These are phyloP conservation scores for Verticillium klebahnii DNA, from an alignment of 2,329 filamentous ascomycete species.

Conservation along the genomic window DNA sequence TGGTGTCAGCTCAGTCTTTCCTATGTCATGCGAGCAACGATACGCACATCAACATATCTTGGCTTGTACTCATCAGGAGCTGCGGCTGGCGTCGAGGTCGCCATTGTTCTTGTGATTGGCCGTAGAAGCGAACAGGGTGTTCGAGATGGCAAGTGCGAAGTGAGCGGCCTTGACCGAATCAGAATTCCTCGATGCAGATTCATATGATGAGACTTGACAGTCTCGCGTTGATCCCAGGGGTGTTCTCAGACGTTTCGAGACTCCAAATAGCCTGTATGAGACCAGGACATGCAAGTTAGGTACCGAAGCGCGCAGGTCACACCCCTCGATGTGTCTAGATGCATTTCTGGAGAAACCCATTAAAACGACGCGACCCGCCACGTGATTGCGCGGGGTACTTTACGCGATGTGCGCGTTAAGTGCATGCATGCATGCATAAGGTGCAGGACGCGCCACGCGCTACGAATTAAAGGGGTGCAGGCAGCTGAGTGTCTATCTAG, in stretches of 20 bases:
- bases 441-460: neutral
- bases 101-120: neutral
- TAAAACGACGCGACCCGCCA: neutral
- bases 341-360: neutral
- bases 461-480: neutral
- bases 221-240: neutral
- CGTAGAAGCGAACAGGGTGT: no score
- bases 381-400: conserved; percentile 1
- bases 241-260: neutral
- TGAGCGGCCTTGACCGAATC: neutral
- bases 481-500: neutral
- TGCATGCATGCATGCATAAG: conserved; percentile 1
- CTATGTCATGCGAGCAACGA: neutral
- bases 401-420: neutral
- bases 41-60: conserved; percentile 58
- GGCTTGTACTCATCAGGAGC: conserved; percentile 32
- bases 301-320: neutral
- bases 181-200: neutral
- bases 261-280: neutral
- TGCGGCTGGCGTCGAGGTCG: neutral
- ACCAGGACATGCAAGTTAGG: neutral
- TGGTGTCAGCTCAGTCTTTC: conserved; percentile 6
- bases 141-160: neutral
- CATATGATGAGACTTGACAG: neutral
- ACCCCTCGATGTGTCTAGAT: neutral